Percentiles rank a stretch among this genome's conserved stretches.
Evolutionary conservation across 768 basidiomycete species (phyloP).

Genomic region (Neoboletus magnificus): DNA sequence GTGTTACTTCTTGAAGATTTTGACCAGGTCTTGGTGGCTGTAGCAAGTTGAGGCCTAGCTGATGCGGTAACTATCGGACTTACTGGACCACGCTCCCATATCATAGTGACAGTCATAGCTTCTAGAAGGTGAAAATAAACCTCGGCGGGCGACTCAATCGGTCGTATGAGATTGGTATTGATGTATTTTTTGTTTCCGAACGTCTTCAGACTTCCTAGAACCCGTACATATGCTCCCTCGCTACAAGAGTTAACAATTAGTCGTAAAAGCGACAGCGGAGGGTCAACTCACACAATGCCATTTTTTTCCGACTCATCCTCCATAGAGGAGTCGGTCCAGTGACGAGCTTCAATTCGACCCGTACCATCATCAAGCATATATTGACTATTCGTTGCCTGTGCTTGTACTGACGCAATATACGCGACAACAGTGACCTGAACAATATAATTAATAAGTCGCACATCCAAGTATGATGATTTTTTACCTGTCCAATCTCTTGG

Average conservation of each 20-base stretch:
- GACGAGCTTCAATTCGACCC: constrained; percentile 70
- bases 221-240: constrained; percentile 73
- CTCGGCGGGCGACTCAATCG: constrained; percentile 68
- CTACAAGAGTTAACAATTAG: constrained; percentile 35
- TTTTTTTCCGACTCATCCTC: constrained; percentile 52
- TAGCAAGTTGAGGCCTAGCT: background rate
- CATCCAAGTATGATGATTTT: constrained; percentile 1
- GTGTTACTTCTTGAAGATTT: constrained; percentile 9
- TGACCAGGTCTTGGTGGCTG: constrained; percentile 37
- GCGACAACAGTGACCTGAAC: constrained; percentile 70
- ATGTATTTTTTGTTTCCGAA: constrained; percentile 83
- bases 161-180: constrained; percentile 71
- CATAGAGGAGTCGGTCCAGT: constrained; percentile 71
- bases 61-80: constrained; percentile 19
- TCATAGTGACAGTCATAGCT: constrained; percentile 63
- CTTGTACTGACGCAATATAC: constrained; percentile 63
- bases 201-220: constrained; percentile 77
- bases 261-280: background rate
- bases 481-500: constrained; percentile 75
- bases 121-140: constrained; percentile 81
- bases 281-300: constrained; percentile 42
- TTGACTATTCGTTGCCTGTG: constrained; percentile 75
- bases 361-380: constrained; percentile 87
- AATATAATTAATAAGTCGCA: background rate
- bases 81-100: constrained; percentile 65